A percentile compares a stretch with the other conserved stretches of the same genome.
phyloP scores from a whole-genome alignment of 768 basidiomycete species.

The Zangia roseola region DNA sequence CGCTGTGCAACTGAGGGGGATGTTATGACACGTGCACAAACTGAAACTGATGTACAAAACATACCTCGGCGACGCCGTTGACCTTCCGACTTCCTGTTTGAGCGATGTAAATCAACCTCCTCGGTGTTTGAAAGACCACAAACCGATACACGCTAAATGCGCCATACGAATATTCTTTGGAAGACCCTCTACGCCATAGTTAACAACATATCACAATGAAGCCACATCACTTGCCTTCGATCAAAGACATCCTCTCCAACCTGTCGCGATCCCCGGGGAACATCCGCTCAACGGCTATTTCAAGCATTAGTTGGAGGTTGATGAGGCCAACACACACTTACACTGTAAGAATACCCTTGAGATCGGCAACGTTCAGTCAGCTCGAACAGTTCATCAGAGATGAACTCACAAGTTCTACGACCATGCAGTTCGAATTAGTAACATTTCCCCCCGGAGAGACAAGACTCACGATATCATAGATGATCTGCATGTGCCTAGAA shows the following conservation, averaged over 20 bases:
- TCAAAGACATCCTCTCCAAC: slow-evolving; percentile 84
- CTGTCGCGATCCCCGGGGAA: slow-evolving; percentile 86
- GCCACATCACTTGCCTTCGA: slow-evolving; percentile 60
- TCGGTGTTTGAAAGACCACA: slow-evolving; percentile 1
- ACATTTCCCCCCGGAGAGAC: neutral
- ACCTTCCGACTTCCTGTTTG: slow-evolving; percentile 70
- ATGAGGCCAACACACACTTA: slow-evolving; percentile 26
- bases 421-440: slow-evolving; percentile 13
- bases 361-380: neutral
- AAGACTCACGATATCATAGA: slow-evolving; percentile 77
- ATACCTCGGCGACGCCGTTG: slow-evolving; percentile 93
- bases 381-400: neutral
- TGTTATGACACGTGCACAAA: neutral
- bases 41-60: neutral
- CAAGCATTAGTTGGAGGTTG: neutral
- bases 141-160: slow-evolving; percentile 83
- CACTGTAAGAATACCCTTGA: slow-evolving; percentile 62
- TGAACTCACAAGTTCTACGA: slow-evolving; percentile 38
- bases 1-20: slow-evolving; percentile 67
- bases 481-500: slow-evolving; percentile 81
- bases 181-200: slow-evolving; percentile 57
- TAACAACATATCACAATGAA: neutral
- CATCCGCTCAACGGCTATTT: slow-evolving; percentile 76
- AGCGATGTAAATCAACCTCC: neutral
- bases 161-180: slow-evolving; percentile 92